A percentile compares a stretch with the other conserved stretches of the same genome.
Evolutionary conservation across 352 stramenopile genomes (phyloP).

Genomic region (Aphanomyces cochlioides): DNA sequence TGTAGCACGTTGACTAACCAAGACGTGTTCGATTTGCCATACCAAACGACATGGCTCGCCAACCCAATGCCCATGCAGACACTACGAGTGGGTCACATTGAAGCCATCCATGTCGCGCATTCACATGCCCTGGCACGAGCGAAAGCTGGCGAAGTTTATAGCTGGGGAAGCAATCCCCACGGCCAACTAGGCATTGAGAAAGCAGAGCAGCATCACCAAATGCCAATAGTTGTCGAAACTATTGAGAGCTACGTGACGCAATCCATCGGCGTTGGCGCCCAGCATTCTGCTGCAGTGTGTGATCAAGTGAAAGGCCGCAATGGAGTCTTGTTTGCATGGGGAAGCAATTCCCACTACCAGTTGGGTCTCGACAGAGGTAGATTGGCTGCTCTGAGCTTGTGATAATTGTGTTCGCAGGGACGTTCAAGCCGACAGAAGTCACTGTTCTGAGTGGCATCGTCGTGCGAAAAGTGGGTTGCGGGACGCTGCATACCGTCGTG

Average conservation of each 20-base stretch:
- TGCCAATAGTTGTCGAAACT: conserved; percentile 42
- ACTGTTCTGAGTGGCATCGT: conserved; percentile 44
- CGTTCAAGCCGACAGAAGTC: conserved; percentile 39
- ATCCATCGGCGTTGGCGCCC: conserved; percentile 50
- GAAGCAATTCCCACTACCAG: conserved; percentile 69
- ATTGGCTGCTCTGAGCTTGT: background rate
- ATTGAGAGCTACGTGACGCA: conserved; percentile 61
- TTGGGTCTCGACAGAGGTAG: conserved; percentile 33
- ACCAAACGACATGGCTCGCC: conserved; percentile 65
- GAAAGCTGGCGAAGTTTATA: conserved; percentile 86
- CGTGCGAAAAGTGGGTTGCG: conserved; percentile 81
- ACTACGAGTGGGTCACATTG: conserved; percentile 55
- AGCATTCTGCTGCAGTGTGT: conserved; percentile 66
- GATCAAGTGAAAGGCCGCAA: conserved; percentile 60
- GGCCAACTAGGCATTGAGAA: conserved; percentile 57
- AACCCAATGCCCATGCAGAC: conserved; percentile 65
- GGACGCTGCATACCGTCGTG: conserved; percentile 88
- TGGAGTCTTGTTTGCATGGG: conserved; percentile 69
- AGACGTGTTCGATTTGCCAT: conserved; percentile 46
- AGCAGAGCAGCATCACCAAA: conserved; percentile 46
- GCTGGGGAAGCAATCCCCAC: conserved; percentile 94
- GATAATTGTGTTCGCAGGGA: background rate
- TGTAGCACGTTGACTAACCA: conserved; percentile 43
- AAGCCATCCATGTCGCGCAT: conserved; percentile 47
- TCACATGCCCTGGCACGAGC: conserved; percentile 70